Conservation (phyloP, 2,329 filamentous ascomycete species). For the Tothia fuscella region DNA sequence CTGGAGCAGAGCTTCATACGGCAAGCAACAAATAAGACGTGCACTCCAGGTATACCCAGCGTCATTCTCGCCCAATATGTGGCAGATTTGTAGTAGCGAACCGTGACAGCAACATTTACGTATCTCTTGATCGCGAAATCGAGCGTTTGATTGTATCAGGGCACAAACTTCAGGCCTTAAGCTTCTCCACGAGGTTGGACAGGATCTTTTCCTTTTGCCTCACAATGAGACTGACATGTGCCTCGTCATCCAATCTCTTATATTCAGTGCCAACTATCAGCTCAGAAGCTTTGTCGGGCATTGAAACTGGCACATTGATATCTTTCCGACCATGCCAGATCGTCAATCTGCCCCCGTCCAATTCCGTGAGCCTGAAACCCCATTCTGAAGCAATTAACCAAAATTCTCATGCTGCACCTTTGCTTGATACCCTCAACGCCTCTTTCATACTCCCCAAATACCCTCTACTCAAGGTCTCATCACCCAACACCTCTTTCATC, state of each 20-base stretch:
- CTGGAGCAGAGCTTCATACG: no score
- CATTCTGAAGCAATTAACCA: conserved; percentile 19
- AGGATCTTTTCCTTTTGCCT: not conserved
- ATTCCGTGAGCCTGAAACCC: conserved; percentile 22
- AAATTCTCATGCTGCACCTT: conserved; percentile 21
- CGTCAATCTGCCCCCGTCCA: conserved; percentile 17
- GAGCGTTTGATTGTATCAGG: no score
- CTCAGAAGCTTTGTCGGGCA: conserved; percentile 18
- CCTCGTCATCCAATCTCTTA: conserved; percentile 18
- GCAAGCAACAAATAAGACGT: no score
- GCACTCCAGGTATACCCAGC: no score
- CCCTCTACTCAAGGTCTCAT: conserved; percentile 13
- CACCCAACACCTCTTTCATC: not conserved
- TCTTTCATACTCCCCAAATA: conserved; percentile 20
- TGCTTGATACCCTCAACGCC: conserved; percentile 18
- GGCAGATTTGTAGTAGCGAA: no score
- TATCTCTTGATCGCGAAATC: no score
- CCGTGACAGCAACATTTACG: no score
- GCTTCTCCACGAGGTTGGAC: not conserved
- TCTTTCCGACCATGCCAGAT: conserved; percentile 25
- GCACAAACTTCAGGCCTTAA: no score
- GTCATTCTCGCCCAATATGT: no score
- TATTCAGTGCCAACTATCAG: conserved; percentile 17
- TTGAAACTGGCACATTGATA: conserved; percentile 17
- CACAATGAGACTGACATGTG: conserved; percentile 14